Evolutionary conservation across 768 basidiomycete genomes (phyloP).

Genomic region (Naganishia antarctica): DNA sequence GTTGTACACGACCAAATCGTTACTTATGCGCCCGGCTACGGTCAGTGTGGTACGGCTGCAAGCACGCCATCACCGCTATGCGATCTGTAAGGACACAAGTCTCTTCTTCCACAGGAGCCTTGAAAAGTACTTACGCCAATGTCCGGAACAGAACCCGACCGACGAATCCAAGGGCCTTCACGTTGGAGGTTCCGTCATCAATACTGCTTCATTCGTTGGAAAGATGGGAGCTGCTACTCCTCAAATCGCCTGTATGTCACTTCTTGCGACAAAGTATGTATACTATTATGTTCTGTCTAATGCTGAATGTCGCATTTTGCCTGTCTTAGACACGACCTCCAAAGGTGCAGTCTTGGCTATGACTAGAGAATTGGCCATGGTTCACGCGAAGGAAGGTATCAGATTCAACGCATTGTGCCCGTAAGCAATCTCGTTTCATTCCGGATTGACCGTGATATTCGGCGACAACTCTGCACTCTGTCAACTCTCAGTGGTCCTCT

Average conservation of each 20-base stretch:
- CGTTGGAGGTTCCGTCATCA: conserved; percentile 76
- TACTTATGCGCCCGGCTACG: too few relatives aligned
- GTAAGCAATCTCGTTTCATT: conserved; percentile 55
- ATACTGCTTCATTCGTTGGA: conserved; percentile 96
- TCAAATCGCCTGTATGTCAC: conserved; percentile 85
- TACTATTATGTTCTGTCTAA: not conserved
- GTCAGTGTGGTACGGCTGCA: conserved; percentile 94
- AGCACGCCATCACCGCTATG: conserved; percentile 96
- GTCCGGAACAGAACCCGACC: conserved; percentile 60
- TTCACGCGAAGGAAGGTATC: conserved; percentile 95
- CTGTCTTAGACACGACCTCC: conserved; percentile 74
- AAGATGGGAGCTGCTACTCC: conserved; percentile 94
- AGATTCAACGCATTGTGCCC: conserved; percentile 94
- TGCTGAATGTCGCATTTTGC: not conserved
- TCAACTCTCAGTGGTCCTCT: conserved; percentile 69
- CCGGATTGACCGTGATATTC: not conserved
- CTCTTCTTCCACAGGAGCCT: not conserved
- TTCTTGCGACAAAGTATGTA: not conserved
- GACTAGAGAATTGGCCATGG: conserved; percentile 96
- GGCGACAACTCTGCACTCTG: conserved; percentile 17
- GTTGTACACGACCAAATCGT: too few relatives aligned
- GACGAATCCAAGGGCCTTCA: conserved; percentile 75
- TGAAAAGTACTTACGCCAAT: not conserved
- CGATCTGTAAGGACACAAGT: conserved; percentile 53
- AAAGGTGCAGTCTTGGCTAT: conserved; percentile 98